Base-by-base conservation (phyloP, 257 asterid species). In the Nicotiana paniculata region DNA sequence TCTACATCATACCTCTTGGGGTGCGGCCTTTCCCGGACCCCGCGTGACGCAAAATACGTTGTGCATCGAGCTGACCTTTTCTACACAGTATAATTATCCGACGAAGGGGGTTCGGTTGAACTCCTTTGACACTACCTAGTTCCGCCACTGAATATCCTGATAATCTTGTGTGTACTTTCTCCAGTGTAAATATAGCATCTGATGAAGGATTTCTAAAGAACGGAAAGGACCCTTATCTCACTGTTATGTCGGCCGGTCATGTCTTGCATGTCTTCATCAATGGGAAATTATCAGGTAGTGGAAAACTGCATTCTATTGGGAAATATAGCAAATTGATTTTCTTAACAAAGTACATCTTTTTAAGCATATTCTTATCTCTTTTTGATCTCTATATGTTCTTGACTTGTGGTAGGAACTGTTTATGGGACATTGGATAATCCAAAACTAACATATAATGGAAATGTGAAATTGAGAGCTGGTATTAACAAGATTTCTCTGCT, bases 201-300 rank as follows among this genome's bases (percentile, higher is more conserved):
- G 28, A 85, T 48, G 99, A 95, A 82, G 93, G 90, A 83, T 93
- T 92, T 83, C 82, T 93, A 30, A 89, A 87, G 92, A 87, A 57
- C 13, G 93, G 98, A 67, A 79, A 87, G 35, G 69, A 80, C 83
- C 96, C 97, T 9, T 70, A 81, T 79, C 93, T 95, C 85, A 89
- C 91, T 18, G 93, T 93, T 12, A 86, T 91, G 97, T 95, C 98
- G 28, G 97, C 99, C 13, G 98, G 99, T 58, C 97, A 95, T 68
- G 90, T 92, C 79, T 83, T 95, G 92, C 99, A 92, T 46, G 96
- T 95, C 77, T 95, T 92, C 67, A 43, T 91, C 86, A 92, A 93
- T 39, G 97, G 95, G n/a, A 83, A 84, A 81, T 85, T 89, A 81
- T 80, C 96, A 87, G 99, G 98, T 95, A 77, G 51, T 26, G 66